Base-by-base conservation (phyloP, 495 filamentous ascomycete species). In the Daldinia childiae region DNA sequence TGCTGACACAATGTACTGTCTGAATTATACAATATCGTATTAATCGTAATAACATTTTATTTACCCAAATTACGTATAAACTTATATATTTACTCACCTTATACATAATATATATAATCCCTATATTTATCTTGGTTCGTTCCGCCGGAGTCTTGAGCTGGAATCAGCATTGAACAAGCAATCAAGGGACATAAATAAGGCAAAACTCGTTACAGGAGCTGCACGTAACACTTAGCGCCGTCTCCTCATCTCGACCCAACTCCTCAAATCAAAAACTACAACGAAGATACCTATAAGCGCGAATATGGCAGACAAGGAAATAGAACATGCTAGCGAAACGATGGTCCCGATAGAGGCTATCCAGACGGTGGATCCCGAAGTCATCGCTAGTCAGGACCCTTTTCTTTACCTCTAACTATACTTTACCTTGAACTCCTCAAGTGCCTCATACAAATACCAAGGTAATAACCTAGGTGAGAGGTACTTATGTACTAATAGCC, bases 301-400 rank as follows among this genome's bases (percentile, higher is more conserved):
- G 41, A 71, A 66, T 21, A 71, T 58, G 58, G 55, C 15, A n/a
- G 21, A 59, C 26, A 34, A 38, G 38, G 43, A 62, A n/a, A 27
- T 12, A 5, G 14, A 43, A 7, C n/a, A 43, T 12, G 32, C 15
- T 12, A 41, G 14, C 29, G 41, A 55, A 11, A 15, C 50, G 8
- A 45, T 30, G 55, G 64, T 68, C 36, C 56, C 64, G 15, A 58
- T 72, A 19, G 64, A 50, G 32, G 70, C 61, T 15, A 54, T 62
- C 29, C 60, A 55, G 27, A 32, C 15, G 4, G 21, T 69, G 58
- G 65, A 73, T 32, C 62, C 70, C 4, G 34, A 52, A 4, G 65
- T 73, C 51, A 1, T 69, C 21, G 29, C 61, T 7, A 55, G 70
- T 73, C 5, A 58, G 57, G 26, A 34, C 15, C 9, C 54, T 26